These are phyloP conservation scores for Chimonanthus salicifolius DNA, from an alignment of 164 flowering plant species.

Conservation along the genomic window DNA sequence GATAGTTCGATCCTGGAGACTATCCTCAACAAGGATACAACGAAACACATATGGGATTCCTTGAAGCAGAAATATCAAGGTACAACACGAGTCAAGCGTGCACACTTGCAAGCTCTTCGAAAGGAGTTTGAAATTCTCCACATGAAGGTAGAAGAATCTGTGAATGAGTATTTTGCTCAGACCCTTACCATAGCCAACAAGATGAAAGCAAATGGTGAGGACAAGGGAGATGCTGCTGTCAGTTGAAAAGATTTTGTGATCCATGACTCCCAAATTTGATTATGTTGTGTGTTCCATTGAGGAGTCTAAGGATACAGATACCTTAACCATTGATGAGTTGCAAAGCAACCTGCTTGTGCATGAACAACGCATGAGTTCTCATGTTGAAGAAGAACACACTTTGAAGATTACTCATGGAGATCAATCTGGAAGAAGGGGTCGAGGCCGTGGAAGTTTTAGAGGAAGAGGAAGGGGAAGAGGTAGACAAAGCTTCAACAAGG, in stretches of 20 bases:
- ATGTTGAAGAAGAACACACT: background rate
- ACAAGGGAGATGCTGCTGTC: no score
- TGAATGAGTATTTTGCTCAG: no score
- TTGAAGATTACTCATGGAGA: constrained; percentile 4
- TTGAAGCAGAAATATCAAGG: background rate
- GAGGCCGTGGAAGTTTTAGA: background rate
- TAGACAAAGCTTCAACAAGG: background rate
- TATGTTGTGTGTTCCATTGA: no score
- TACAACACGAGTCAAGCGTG: no score
- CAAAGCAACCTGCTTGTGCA: background rate
- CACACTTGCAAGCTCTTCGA: no score
- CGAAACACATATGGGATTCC: background rate
- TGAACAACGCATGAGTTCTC: background rate
- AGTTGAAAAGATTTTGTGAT: constrained; percentile 1
- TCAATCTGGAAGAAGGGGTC: background rate
- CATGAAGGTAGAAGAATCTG: no score
- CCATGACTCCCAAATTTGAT: background rate
- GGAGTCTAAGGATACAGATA: background rate
- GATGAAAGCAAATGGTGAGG: no score
- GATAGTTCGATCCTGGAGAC: no score
- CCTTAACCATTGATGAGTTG: background rate
- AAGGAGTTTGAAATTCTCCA: no score
- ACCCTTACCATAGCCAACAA: no score
- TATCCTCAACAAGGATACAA: no score
- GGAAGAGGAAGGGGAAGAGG: constrained; percentile 1